Base-by-base conservation (phyloP, 139 green algal species). In the Chlamydomonas sp. region DNA sequence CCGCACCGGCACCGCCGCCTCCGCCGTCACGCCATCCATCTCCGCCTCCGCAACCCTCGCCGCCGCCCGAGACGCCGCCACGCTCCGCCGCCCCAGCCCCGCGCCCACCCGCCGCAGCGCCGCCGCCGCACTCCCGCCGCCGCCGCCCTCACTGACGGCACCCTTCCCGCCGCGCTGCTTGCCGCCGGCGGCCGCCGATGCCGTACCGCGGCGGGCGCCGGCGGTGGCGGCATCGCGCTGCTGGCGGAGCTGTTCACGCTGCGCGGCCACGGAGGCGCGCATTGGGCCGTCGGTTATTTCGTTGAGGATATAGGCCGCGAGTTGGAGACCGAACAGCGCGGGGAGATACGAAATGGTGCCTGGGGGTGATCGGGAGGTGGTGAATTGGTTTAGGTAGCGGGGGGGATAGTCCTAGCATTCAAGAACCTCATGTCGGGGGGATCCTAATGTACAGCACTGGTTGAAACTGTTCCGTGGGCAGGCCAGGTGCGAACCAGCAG, bases 281-380 rank as follows among this genome's bases (percentile, higher is more conserved):
- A 90, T 90, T 4, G 85, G 85, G 15, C 85, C 85, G 2, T 71
- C 78, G 1, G 77, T n/a, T 5, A 87, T 6, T 2, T 14, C 57
- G 60, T 89, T 89, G 71, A 90, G 77, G 68, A 92, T 82, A 77
- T 84, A 73, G 17, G 90, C 85, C 6, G 90, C 69, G 64, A 89
- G 85, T 9, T 85, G 85, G 4, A 92, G 87, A 1, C 90, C 90
- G 59, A 92, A 90, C 16, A 82, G 12, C 31, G 89, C 89, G 3
- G 91, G 91, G 16, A 94, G 81, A 76, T 89, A 94, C 2, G 68
- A 87, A 49, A 94, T 92, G 72, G 91, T 94, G 83, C 91, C 83
- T 87, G 60, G 61, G 59, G 61, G 61, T 2, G 15, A 57, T 2
- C 7, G 20, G 20, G 20, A 49, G 20, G 17, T 49, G 31, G 31